Conservation (phyloP, 2,329 filamentous ascomycete genomes). For the Pseudogymnoascus sp. region DNA sequence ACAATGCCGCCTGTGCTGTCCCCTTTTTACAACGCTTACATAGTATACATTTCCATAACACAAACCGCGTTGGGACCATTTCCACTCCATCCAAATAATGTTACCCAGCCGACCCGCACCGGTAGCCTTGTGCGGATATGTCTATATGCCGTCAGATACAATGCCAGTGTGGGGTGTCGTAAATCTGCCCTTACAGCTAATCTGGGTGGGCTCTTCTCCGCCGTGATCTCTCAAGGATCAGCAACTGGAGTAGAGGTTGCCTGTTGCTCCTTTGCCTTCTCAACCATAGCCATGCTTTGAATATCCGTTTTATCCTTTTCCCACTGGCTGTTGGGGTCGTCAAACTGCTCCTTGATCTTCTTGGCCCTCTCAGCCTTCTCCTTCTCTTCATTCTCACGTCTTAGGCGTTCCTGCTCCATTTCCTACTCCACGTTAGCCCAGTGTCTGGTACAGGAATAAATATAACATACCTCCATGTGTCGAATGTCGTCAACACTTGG, state of each 20-base stretch:
- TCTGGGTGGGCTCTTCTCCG: conserved; percentile 1
- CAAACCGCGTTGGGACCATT: background rate
- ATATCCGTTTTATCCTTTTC: conserved; percentile 82
- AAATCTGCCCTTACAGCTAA: conserved; percentile 11
- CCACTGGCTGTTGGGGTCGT: conserved; percentile 72
- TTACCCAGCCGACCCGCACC: background rate
- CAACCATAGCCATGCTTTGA: conserved; percentile 56
- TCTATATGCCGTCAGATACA: background rate
- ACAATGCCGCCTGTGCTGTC: background rate
- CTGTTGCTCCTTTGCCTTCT: conserved; percentile 38
- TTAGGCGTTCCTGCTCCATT: conserved; percentile 82
- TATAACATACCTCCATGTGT: conserved; percentile 70
- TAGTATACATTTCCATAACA: conserved; percentile 8
- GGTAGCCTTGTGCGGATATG: background rate
- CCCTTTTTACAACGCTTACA: conserved; percentile 7
- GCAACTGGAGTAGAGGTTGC: conserved; percentile 16
- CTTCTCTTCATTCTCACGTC: conserved; percentile 71
- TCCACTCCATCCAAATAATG: background rate
- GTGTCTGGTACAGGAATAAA: background rate
- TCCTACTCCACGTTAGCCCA: conserved; percentile 45
- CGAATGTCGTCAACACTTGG: conserved; percentile 95
- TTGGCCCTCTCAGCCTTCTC: conserved; percentile 64
- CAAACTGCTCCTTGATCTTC: conserved; percentile 74
- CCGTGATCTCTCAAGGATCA: background rate
- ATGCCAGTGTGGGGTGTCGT: background rate